Percentiles rank a stretch among this genome's conserved stretches.
These are phyloP conservation scores for Chlorophyllum brunneum DNA, from an alignment of 768 basidiomycete genomes.

Conservation along the genomic window DNA sequence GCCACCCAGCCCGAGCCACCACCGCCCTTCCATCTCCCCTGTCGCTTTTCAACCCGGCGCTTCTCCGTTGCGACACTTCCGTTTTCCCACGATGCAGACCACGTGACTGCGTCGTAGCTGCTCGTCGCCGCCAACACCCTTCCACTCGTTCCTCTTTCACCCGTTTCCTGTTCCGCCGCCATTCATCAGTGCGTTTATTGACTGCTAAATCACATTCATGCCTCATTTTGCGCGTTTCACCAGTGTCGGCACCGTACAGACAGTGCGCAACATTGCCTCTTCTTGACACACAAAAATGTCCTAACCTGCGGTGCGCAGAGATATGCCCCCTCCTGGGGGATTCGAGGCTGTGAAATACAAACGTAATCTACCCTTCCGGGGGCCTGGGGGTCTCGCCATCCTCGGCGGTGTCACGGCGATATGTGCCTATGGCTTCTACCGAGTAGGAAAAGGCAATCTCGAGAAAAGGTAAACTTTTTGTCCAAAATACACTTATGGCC, in stretches of 20 bases:
- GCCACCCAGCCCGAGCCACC: not conserved
- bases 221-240: conserved; percentile 9
- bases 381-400: conserved; percentile 80
- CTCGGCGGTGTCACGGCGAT: conserved; percentile 84
- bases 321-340: conserved; percentile 93
- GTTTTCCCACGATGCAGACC: not conserved
- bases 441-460: conserved; percentile 83
- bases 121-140: conserved; percentile 4
- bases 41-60: not conserved
- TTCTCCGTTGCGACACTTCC: not conserved
- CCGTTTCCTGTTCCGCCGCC: conserved; percentile 1
- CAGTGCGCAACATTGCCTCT: conserved; percentile 45
- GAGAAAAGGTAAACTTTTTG: conserved; percentile 77
- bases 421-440: conserved; percentile 90
- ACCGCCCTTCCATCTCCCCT: not conserved
- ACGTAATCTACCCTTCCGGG: conserved; percentile 88
- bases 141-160: conserved; percentile 14
- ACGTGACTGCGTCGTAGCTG: not conserved
- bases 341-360: conserved; percentile 94
- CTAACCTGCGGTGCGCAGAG: conserved; percentile 46
- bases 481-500: conserved; percentile 10
- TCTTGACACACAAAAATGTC: conserved; percentile 7
- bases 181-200: conserved; percentile 9
- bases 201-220: conserved; percentile 1
- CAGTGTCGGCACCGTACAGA: conserved; percentile 60